Conservation (phyloP, 495 filamentous ascomycete genomes). For the Penicillium lividum region DNA sequence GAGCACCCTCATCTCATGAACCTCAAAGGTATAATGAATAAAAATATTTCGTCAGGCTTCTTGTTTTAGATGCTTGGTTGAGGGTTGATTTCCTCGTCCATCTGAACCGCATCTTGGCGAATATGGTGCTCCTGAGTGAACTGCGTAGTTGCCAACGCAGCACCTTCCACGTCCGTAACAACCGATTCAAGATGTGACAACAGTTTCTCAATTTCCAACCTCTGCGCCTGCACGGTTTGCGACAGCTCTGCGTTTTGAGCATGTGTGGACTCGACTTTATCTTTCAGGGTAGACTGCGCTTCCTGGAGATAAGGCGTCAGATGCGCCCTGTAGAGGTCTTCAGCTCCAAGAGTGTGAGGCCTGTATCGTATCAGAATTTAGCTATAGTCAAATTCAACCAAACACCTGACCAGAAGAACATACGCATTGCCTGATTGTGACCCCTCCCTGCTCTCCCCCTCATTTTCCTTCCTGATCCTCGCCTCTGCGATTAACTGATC, state of each 20-base stretch:
- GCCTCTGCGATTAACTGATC: conserved; percentile 75
- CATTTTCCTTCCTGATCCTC: conserved; percentile 53
- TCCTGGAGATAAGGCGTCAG: conserved; percentile 64
- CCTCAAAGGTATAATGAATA: not conserved
- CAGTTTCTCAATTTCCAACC: conserved; percentile 71
- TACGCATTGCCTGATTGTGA: conserved; percentile 36
- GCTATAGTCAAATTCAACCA: not conserved
- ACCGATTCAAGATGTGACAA: conserved; percentile 64
- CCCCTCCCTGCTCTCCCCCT: conserved; percentile 19
- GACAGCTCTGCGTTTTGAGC: conserved; percentile 64
- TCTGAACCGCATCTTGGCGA: conserved; percentile 45
- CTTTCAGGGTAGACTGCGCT: conserved; percentile 61
- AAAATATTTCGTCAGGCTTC: not conserved
- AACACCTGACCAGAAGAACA: conserved; percentile 14
- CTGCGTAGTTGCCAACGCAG: conserved; percentile 50
- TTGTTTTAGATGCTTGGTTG: conserved; percentile 22
- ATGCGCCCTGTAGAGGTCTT: conserved; percentile 67
- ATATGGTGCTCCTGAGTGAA: conserved; percentile 42
- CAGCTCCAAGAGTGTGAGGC: conserved; percentile 74
- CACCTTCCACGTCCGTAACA: conserved; percentile 69
- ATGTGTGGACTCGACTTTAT: conserved; percentile 61
- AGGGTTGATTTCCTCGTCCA: conserved; percentile 45
- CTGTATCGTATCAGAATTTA: conserved; percentile 38
- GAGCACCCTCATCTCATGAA: conserved; percentile 39
- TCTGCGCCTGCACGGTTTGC: conserved; percentile 62